These are phyloP conservation scores for Xylaria sp. DNA, from an alignment of 2,329 filamentous ascomycete species.

Conservation along the genomic window DNA sequence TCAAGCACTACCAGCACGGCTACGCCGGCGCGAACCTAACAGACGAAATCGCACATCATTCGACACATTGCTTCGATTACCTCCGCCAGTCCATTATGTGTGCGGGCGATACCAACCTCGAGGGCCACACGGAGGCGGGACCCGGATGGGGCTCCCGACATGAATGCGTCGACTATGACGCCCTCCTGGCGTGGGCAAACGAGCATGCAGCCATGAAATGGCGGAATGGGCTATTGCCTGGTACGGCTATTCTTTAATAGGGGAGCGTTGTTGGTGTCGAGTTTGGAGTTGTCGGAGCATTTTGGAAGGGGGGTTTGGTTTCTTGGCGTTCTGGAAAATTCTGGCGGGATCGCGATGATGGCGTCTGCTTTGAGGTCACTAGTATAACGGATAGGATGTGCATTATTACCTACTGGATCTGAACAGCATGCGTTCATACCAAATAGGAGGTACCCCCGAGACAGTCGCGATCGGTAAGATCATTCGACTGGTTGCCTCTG, in stretches of 20 bases:
- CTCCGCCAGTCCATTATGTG: constrained; percentile 37
- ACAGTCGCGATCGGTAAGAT: no score
- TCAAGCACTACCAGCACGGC: constrained; percentile 34
- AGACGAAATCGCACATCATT: constrained; percentile 34
- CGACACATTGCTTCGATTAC: constrained; percentile 38
- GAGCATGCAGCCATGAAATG: constrained; percentile 30
- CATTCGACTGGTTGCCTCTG: no score
- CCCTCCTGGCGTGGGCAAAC: constrained; percentile 34
- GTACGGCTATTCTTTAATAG: constrained; percentile 23
- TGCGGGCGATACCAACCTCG: constrained; percentile 35
- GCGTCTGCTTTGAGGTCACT: no score
- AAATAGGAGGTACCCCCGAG: no score
- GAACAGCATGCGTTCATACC: no score
- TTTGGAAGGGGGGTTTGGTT: background rate
- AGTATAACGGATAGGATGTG: no score
- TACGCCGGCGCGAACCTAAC: constrained; percentile 32
- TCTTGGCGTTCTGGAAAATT: no score
- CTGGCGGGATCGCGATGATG: no score
- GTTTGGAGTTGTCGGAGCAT: background rate
- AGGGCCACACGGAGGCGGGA: constrained; percentile 34
- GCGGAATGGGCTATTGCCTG: constrained; percentile 28
- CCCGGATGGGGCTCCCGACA: constrained; percentile 37
- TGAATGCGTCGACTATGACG: constrained; percentile 34
- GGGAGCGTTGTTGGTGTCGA: background rate
- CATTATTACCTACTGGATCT: no score